These are phyloP conservation scores for Aspergillus felis DNA, from an alignment of 2,329 filamentous ascomycete species.

Conservation along the genomic window DNA sequence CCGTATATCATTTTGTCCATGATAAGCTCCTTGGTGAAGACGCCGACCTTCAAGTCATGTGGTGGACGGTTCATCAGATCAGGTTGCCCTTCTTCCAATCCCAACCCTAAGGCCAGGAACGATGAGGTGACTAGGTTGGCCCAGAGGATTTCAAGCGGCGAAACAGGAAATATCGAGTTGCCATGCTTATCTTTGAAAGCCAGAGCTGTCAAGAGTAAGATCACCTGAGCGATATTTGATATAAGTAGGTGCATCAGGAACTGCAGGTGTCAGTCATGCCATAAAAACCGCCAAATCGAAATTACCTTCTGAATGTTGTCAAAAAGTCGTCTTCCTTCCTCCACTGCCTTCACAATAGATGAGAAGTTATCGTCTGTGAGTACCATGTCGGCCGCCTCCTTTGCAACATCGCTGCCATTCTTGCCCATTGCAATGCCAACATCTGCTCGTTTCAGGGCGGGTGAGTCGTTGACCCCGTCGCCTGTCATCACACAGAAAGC, in stretches of 20 bases:
- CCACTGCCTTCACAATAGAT: conserved; percentile 76
- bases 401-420: conserved; percentile 79
- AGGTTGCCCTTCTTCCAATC: conserved; percentile 68
- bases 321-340: conserved; percentile 79
- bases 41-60: conserved; percentile 51
- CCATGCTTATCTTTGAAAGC: conserved; percentile 69
- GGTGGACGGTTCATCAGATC: conserved; percentile 79
- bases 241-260: conserved; percentile 76
- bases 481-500: conserved; percentile 84
- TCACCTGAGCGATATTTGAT: conserved; percentile 80
- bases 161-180: conserved; percentile 78
- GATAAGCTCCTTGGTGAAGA: conserved; percentile 41
- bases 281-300: background rate
- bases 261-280: conserved; percentile 30
- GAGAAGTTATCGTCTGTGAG: conserved; percentile 81
- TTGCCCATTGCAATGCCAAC: conserved; percentile 88
- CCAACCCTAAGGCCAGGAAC: conserved; percentile 80
- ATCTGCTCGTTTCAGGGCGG: conserved; percentile 74
- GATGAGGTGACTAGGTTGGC: conserved; percentile 88
- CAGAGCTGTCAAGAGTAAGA: conserved; percentile 73
- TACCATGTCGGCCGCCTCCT: conserved; percentile 64
- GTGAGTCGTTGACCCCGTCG: conserved; percentile 83
- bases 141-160: conserved; percentile 83
- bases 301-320: conserved; percentile 74
- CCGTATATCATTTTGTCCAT: conserved; percentile 42